Conservation (phyloP, 2,329 filamentous ascomycete genomes). For the Anthostomella pinea region DNA sequence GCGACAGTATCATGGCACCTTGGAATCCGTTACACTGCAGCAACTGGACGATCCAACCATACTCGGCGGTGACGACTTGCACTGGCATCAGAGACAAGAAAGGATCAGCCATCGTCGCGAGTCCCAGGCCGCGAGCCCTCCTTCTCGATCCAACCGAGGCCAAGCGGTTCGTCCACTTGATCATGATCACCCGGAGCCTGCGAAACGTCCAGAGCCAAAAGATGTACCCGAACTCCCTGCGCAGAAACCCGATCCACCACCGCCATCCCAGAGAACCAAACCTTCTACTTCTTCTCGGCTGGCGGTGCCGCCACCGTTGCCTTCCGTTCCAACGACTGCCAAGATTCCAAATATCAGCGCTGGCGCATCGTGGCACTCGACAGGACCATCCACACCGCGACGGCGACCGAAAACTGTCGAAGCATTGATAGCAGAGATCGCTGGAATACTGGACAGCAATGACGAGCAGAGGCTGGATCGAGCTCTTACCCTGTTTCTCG, state of each 20-base stretch:
- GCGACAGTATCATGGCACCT: slow-evolving; percentile 26
- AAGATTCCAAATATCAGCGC: neutral
- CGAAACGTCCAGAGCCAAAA: neutral
- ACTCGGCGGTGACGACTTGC: slow-evolving; percentile 9
- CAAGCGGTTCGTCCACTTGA: too few species aligned
- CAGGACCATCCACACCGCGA: too few species aligned
- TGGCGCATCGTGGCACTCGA: neutral
- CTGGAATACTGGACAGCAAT: slow-evolving; percentile 6
- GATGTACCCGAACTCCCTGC: neutral
- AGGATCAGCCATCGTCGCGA: neutral
- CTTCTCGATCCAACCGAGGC: too few species aligned
- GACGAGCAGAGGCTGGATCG: slow-evolving; percentile 19
- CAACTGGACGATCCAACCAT: slow-evolving; percentile 17
- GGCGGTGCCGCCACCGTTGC: neutral
- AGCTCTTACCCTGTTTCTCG: slow-evolving; percentile 21
- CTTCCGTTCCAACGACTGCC: neutral
- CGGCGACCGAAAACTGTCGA: slow-evolving; percentile 2
- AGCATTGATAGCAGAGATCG: neutral
- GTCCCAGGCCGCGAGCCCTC: neutral
- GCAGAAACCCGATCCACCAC: too few species aligned
- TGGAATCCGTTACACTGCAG: slow-evolving; percentile 10
- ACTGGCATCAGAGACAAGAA: slow-evolving; percentile 17
- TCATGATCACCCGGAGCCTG: neutral
- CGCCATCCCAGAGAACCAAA: neutral
- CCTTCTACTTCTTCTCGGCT: neutral